These are phyloP conservation scores for Simplicillium sp. DNA, from an alignment of 2,329 filamentous ascomycete genomes.

Conservation along the genomic window DNA sequence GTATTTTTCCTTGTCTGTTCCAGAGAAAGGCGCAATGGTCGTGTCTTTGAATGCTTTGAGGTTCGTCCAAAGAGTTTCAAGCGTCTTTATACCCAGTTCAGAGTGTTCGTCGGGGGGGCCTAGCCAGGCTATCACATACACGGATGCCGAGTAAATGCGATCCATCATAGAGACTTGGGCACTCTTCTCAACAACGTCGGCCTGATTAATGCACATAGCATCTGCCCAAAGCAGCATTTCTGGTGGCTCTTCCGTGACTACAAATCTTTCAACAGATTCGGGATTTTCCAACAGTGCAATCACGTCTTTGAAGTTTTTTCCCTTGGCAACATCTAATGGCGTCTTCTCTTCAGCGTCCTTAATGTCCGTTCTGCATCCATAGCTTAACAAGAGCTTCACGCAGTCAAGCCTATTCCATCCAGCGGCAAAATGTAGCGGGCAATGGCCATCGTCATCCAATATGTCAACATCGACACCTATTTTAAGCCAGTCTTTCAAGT, in stretches of 20 bases:
- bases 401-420: conserved; percentile 6
- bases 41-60: conserved; percentile 9
- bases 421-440: conserved; percentile 11
- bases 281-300: conserved; percentile 7
- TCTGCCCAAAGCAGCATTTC: conserved; percentile 17
- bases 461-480: conserved; percentile 7
- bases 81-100: conserved; percentile 8
- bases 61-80: conserved; percentile 8
- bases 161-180: conserved; percentile 18
- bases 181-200: conserved; percentile 15
- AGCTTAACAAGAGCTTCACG: conserved; percentile 6
- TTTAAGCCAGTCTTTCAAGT: conserved; percentile 7
- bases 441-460: conserved; percentile 7
- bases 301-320: conserved; percentile 6
- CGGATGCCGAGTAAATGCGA: conserved; percentile 15
- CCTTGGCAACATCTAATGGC: conserved; percentile 10
- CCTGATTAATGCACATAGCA: conserved; percentile 19
- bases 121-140: conserved; percentile 16
- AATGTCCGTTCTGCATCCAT: conserved; percentile 4
- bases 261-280: not conserved
- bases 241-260: not conserved
- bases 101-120: conserved; percentile 12
- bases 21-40: conserved; percentile 12
- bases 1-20: conserved; percentile 12
- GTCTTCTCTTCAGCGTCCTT: conserved; percentile 8